Base-by-base conservation (phyloP, 2,329 filamentous ascomycete species). In the Diaporthe humulicola region DNA sequence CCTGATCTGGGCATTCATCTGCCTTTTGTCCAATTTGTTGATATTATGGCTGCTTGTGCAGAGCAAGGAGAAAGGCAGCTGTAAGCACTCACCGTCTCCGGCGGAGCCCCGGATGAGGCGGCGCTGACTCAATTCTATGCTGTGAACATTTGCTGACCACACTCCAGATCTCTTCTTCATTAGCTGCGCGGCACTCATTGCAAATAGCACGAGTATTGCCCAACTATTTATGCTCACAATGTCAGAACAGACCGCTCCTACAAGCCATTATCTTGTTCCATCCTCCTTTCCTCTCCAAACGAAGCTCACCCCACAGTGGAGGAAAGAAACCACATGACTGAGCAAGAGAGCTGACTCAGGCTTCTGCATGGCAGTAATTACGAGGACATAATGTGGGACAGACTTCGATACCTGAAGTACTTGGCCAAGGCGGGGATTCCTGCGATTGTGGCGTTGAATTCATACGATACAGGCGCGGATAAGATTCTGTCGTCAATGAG, bases 41-140 rank as follows among this genome's bases (percentile, higher is more conserved):
- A 54, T 76, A 10, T 33, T 73, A 64, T 74, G 75, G 73, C 61
- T 76, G 54, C 75, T 76, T 58, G 74, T 70, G 75, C 70, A 56
- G 30, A 67, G 69, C 61, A 71, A 66, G 17, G 75, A 76, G 48
- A 74, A 74, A 50, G 73, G 50, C 15, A 76, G 75, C 70, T 76
- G 75, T 74, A 28, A 66, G 75, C 64, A 9, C n/a, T 54, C 9
- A 30, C 36, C 19, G 19, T 36, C 15, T 10, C 28, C 56, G 36
- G 33, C 15, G 30, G 33, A 2, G 15, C 5, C 17, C 38, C 56
- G 22, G 5, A 15, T 7, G 28, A 3, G 12, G 30, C 70, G 19
- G 45, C 38, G 28, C 67, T 58, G 67, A n/a, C 36, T 45, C 57
- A 4, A 54, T 12, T 19, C 14, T 14, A 1, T 17, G 30, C 14